These are phyloP conservation scores for Lasiodiplodia theobromae DNA, from an alignment of 2,329 filamentous ascomycete species.

Conservation along the genomic window DNA sequence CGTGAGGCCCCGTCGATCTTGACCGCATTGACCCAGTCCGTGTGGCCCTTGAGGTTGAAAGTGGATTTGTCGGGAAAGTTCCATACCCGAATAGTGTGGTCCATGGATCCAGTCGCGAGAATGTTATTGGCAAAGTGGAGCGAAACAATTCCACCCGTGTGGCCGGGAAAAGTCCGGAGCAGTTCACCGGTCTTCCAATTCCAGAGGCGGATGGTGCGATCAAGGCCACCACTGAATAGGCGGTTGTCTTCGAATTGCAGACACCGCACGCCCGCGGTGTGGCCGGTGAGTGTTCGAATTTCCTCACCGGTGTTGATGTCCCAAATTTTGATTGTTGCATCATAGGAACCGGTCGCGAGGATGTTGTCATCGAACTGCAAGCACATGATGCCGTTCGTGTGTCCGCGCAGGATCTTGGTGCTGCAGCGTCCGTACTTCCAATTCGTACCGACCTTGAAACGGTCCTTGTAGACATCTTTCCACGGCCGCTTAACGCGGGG, in stretches of 20 bases:
- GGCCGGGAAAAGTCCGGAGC: slow-evolving; percentile 79
- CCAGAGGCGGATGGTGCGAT: slow-evolving; percentile 90
- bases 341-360: slow-evolving; percentile 92
- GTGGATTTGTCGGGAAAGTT: slow-evolving; percentile 86
- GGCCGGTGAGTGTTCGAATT: slow-evolving; percentile 82
- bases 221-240: slow-evolving; percentile 87
- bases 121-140: slow-evolving; percentile 87
- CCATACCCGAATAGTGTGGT: slow-evolving; percentile 90
- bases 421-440: slow-evolving; percentile 95
- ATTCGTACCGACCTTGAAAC: slow-evolving; percentile 94
- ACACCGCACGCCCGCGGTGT: slow-evolving; percentile 82
- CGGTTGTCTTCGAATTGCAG: slow-evolving; percentile 93
- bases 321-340: slow-evolving; percentile 95
- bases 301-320: slow-evolving; percentile 87
- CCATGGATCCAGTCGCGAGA: slow-evolving; percentile 87
- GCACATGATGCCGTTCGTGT: slow-evolving; percentile 86
- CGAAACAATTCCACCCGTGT: slow-evolving; percentile 82
- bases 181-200: slow-evolving; percentile 94
- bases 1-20: slow-evolving; percentile 81
- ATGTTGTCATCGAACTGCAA: slow-evolving; percentile 86
- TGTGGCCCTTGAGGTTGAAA: slow-evolving; percentile 81
- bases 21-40: slow-evolving; percentile 97
- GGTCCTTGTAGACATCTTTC: slow-evolving; percentile 97
- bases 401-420: slow-evolving; percentile 82
- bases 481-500: slow-evolving; percentile 69